Evolutionary conservation across 179 eudicot species (phyloP).

Genomic region (Dionaea muscipula): DNA sequence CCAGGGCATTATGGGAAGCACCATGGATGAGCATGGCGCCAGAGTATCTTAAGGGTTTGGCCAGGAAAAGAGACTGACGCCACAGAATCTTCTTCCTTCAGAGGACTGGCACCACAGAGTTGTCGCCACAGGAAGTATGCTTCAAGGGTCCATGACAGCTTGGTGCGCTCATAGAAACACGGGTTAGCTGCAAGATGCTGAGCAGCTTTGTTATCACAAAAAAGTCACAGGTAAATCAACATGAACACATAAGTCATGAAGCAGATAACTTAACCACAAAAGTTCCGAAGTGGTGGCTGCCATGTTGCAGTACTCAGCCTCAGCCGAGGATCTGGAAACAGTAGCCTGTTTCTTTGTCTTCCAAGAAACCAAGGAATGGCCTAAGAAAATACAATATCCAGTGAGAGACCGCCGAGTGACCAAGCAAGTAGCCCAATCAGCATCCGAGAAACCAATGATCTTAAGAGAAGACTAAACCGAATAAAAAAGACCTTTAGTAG

Average conservation of each 20-base stretch:
- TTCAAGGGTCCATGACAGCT: too few relatives aligned
- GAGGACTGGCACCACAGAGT: too few relatives aligned
- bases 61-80: too few relatives aligned
- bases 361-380: neutral
- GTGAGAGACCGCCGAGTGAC: neutral
- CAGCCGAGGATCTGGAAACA: neutral
- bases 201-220: neutral
- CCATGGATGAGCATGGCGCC: too few relatives aligned
- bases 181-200: neutral
- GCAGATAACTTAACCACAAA: neutral
- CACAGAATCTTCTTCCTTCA: too few relatives aligned
- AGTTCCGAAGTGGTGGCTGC: neutral
- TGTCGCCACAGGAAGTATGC: too few relatives aligned
- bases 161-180: neutral
- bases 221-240: neutral
- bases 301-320: neutral
- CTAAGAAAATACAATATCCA: neutral
- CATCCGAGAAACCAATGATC: neutral
- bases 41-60: too few relatives aligned
- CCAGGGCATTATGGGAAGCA: too few relatives aligned
- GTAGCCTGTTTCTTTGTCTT: neutral
- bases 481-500: neutral
- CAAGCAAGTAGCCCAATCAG: neutral
- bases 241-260: neutral
- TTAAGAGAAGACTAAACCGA: neutral